Percentiles rank a stretch among this genome's conserved stretches.
These are phyloP conservation scores for Bacterosira constricta DNA, from an alignment of 108 stramenopile species.

Conservation along the genomic window DNA sequence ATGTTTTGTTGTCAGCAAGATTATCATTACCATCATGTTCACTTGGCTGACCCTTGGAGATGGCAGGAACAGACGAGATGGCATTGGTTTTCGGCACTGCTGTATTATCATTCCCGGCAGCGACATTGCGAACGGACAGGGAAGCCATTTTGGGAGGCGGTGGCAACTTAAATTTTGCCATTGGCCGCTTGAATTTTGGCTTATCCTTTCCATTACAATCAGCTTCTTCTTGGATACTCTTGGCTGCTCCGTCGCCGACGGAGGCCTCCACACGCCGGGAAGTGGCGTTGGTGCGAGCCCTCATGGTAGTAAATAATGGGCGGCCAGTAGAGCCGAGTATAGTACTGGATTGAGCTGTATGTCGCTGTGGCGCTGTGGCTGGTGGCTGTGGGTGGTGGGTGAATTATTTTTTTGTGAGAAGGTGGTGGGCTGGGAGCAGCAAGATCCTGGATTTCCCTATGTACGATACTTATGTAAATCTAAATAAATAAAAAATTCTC, in stretches of 20 bases:
- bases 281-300: background rate
- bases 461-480: no score
- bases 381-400: no score
- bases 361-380: no score
- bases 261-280: background rate
- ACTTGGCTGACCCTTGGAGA: background rate
- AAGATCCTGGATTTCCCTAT: no score
- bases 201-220: background rate
- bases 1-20: background rate
- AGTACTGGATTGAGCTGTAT: no score
- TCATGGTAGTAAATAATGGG: conserved; percentile 3
- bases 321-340: no score
- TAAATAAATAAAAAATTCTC: no score
- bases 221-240: background rate
- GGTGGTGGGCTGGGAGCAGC: no score
- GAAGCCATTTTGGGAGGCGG: conserved; percentile 38
- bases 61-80: background rate
- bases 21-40: background rate
- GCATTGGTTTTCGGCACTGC: background rate
- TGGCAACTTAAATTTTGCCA: conserved; percentile 2
- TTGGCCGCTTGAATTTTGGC: conserved; percentile 11
- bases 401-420: no score
- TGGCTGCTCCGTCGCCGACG: background rate
- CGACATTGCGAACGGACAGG: background rate
- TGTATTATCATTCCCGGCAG: background rate